Conservation (phyloP, 164 flowering plant species). For the Magnolia kwangsiensis region DNA sequence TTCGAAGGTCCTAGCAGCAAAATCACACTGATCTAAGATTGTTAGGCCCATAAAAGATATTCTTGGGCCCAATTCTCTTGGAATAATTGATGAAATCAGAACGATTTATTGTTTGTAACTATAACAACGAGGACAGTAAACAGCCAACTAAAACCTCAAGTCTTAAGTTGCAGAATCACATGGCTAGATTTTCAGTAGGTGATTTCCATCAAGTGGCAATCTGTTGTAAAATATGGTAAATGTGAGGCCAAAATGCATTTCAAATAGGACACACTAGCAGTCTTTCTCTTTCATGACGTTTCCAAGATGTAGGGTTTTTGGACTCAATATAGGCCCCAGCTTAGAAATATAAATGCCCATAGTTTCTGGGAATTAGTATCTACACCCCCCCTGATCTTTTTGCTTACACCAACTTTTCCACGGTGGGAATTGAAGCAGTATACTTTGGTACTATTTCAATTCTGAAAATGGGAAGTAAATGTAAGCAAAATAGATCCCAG, state of each 20-base stretch:
- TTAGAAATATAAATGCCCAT: not conserved
- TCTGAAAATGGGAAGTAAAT: not conserved
- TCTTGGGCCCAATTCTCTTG: too few relatives aligned
- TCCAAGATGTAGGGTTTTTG: not conserved
- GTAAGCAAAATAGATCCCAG: too few relatives aligned
- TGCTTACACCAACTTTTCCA: not conserved
- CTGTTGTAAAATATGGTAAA: not conserved
- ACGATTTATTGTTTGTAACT: too few relatives aligned
- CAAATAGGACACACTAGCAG: not conserved
- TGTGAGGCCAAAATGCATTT: not conserved
- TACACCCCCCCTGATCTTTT: not conserved
- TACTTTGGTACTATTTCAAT: not conserved
- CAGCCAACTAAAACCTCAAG: too few relatives aligned
- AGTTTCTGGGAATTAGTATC: not conserved
- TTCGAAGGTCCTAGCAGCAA: too few relatives aligned
- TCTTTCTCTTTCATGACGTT: not conserved
- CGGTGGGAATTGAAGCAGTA: not conserved
- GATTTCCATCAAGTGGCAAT: not conserved
- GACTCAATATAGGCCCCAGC: too few relatives aligned
- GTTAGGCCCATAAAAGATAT: too few relatives aligned
- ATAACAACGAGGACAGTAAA: too few relatives aligned
- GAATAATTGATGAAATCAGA: too few relatives aligned
- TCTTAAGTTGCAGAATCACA: not conserved
- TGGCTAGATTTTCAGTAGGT: not conserved
- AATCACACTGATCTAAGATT: too few relatives aligned